Evolutionary conservation across 768 basidiomycete species (phyloP).

Genomic region (Tulasnella calospora): DNA sequence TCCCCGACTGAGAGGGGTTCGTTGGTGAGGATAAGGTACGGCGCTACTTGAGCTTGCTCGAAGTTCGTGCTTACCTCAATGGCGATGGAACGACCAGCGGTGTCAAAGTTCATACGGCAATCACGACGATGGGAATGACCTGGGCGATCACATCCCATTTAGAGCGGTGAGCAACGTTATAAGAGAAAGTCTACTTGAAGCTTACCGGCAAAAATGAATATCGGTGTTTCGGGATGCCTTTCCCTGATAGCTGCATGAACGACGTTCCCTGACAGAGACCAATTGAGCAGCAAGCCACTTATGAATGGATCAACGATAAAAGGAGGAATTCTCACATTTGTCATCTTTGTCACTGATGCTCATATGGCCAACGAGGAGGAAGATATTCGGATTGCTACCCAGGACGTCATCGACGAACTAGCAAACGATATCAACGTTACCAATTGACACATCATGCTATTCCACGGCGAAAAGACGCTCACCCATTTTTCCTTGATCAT

Average conservation of each 20-base stretch:
- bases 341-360: not conserved
- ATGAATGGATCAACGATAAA: not conserved
- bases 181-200: not conserved
- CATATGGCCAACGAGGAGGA: constrained; percentile 15
- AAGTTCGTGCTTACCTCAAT: not conserved
- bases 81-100: not conserved
- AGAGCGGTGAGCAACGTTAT: not conserved
- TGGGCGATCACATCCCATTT: not conserved
- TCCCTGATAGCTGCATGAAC: not conserved
- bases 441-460: not conserved
- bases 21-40: not conserved
- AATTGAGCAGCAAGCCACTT: not conserved
- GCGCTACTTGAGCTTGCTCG: not conserved
- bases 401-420: not conserved
- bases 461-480: not conserved
- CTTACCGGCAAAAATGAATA: constrained; percentile 9
- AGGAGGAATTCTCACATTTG: not conserved
- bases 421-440: not conserved
- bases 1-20: not conserved
- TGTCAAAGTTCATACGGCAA: not conserved
- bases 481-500: not conserved
- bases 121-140: not conserved
- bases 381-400: not conserved
- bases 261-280: not conserved
- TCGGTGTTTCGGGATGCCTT: not conserved